Base-by-base conservation (phyloP, 2,329 filamentous ascomycete species). In the Phaeosphaeria sp. region DNA sequence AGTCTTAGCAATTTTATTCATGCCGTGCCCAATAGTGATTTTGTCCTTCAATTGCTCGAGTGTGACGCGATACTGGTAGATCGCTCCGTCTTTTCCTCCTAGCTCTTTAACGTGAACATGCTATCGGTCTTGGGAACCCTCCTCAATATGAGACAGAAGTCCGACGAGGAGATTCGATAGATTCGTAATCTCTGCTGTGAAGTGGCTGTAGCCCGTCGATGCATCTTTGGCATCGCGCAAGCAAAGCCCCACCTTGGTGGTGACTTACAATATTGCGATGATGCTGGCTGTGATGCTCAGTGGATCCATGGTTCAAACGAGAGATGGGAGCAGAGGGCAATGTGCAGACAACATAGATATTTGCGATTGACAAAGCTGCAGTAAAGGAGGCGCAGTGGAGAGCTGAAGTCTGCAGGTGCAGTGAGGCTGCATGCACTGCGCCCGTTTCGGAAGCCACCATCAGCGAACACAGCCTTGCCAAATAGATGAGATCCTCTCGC, bases 1-100 rank as follows among this genome's bases (percentile, higher is more conserved):
- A 6, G 58, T 49, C 6, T 61, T 33, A 4, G 42, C 52, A n/a
- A 33, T 21, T 27, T 51, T 64, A 44, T 60, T 57, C 21, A 60
- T 60, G 56, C 30, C 64, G 56, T 21, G 18, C 24, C 56, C 30
- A 64, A 58, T 11, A 73, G 57, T 20, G 7, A 45, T 56, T 63
- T 33, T 64, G 45, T 36, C 30, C 50, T 65, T 66, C 56, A 64
- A 71, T 56, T 72, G 72, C 43, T 69, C 62, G 17, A 74, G 53
- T 9, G 69, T 66, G 6, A 71, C 68, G 47, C 69, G 20, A 18
- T 11, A 8, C 39, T 49, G 30, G 51, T 55, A 11, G 43, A 36
- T 36, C 6, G 15, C 11, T 13, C 30, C 30, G 15, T 36, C 30
- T 36, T 13, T 36, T 3, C 30, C 25, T 20, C 50, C 51, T 20